These are phyloP conservation scores for Bromus sterilis DNA, from an alignment of 176 grass and related monocot genomes.

Conservation along the genomic window DNA sequence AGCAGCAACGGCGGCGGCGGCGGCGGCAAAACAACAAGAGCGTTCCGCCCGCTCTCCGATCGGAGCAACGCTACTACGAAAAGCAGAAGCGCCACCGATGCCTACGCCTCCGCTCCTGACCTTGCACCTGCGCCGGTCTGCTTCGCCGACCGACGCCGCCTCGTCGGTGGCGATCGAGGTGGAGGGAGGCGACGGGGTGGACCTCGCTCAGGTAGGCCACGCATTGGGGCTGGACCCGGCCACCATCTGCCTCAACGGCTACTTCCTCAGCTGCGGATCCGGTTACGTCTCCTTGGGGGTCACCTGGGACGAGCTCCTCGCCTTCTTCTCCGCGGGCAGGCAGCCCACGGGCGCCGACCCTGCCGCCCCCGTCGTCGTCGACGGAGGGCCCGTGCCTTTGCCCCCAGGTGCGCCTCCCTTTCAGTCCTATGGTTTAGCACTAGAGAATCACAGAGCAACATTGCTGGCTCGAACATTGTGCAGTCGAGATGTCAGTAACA, in stretches of 20 bases:
- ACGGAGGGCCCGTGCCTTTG: conserved; percentile 21
- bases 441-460: neutral
- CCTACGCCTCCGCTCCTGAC: neutral
- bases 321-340: conserved; percentile 45
- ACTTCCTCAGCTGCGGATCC: conserved; percentile 53
- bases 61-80: neutral
- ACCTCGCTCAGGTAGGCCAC: conserved; percentile 34
- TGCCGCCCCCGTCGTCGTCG: conserved; percentile 28
- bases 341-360: conserved; percentile 32
- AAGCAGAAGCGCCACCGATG: neutral
- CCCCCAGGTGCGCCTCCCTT: conserved; percentile 15
- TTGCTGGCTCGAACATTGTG: too few relatives aligned
- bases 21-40: conserved; percentile 3
- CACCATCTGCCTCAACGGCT: conserved; percentile 52
- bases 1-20: neutral
- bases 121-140: conserved; percentile 7
- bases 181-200: conserved; percentile 35
- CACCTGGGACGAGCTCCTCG: conserved; percentile 44
- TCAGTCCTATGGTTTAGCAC: neutral
- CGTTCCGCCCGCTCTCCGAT: neutral
- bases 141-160: neutral
- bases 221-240: conserved; percentile 52
- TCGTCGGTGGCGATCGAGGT: neutral
- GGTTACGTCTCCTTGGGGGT: conserved; percentile 35
- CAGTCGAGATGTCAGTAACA: neutral